Evolutionary conservation across 2,329 filamentous ascomycete genomes (phyloP).

Genomic region (Curvularia hawaiiensis): DNA sequence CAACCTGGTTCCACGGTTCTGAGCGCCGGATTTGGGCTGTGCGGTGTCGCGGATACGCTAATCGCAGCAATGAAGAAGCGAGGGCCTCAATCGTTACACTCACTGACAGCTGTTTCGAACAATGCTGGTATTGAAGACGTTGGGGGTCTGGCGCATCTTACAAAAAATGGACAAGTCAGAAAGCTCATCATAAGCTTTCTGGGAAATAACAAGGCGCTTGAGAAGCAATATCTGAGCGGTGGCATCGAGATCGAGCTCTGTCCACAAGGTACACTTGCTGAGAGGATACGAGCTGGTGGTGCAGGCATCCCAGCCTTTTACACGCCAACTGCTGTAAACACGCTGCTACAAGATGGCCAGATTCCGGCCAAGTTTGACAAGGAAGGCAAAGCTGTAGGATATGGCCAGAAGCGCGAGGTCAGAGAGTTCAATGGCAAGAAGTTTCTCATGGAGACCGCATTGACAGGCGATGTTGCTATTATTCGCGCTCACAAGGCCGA

Average conservation of each 20-base stretch:
- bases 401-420: slow-evolving; percentile 69
- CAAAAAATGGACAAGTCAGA: slow-evolving; percentile 70
- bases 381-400: slow-evolving; percentile 65
- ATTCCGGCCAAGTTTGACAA: slow-evolving; percentile 67
- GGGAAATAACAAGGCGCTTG: slow-evolving; percentile 76
- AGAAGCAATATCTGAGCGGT: slow-evolving; percentile 74
- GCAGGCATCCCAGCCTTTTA: slow-evolving; percentile 83
- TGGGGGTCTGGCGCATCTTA: slow-evolving; percentile 68
- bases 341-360: slow-evolving; percentile 68
- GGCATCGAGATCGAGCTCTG: slow-evolving; percentile 77
- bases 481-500: slow-evolving; percentile 78
- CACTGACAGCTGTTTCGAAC: slow-evolving; percentile 77
- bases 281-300: slow-evolving; percentile 73
- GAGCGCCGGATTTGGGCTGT: slow-evolving; percentile 48
- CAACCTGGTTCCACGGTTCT: slow-evolving; percentile 45
- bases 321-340: slow-evolving; percentile 72
- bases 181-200: slow-evolving; percentile 78
- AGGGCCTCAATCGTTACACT: slow-evolving; percentile 38
- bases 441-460: slow-evolving; percentile 78
- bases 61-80: slow-evolving; percentile 44
- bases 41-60: slow-evolving; percentile 47
- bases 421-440: slow-evolving; percentile 73
- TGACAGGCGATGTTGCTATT: slow-evolving; percentile 77
- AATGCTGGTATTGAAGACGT: slow-evolving; percentile 75
- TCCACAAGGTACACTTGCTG: slow-evolving; percentile 75